A percentile compares a stretch with the other conserved stretches of the same genome.
These are phyloP conservation scores for Rhodotorula sp. DNA, from an alignment of 1,284 basidiomycete genomes.

Conservation along the genomic window DNA sequence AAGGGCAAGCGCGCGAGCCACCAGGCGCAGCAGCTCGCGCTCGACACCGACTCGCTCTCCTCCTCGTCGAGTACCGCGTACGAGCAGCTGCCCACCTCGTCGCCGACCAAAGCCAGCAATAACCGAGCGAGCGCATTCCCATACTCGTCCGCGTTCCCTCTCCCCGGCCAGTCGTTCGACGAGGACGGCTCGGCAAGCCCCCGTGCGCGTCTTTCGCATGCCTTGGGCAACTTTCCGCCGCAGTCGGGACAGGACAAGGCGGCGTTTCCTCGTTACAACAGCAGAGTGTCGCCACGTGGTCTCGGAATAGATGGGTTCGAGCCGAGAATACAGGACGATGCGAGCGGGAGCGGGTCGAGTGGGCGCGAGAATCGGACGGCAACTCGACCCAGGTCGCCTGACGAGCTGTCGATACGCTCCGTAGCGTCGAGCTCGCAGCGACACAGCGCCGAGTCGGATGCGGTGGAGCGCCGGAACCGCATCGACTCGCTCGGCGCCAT, in stretches of 20 bases:
- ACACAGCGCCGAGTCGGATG: background rate
- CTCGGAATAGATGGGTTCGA: no score
- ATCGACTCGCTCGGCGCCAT: conserved; percentile 6
- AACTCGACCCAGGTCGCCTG: conserved; percentile 9
- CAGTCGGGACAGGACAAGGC: background rate
- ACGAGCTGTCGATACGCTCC: conserved; percentile 25
- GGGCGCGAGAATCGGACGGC: background rate
- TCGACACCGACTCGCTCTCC: conserved; percentile 16
- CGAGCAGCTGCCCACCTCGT: conserved; percentile 29
- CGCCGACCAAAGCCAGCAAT: conserved; percentile 16
- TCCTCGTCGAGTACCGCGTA: conserved; percentile 22
- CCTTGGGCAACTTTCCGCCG: conserved; percentile 22
- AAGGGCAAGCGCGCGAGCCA: conserved; percentile 22
- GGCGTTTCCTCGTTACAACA: background rate
- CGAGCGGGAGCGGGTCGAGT: background rate
- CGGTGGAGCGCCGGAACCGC: background rate
- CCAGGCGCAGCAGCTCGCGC: background rate
- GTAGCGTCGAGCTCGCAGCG: conserved; percentile 20
- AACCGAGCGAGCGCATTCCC: conserved; percentile 17
- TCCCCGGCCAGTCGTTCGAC: conserved; percentile 14
- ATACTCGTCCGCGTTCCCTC: conserved; percentile 26
- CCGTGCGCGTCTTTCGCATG: conserved; percentile 20
- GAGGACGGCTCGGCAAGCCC: background rate
- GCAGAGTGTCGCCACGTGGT: background rate
- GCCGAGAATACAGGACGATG: no score